Evolutionary conservation across 257 asterid genomes (phyloP).

Genomic region (Solanum paucissectum): DNA sequence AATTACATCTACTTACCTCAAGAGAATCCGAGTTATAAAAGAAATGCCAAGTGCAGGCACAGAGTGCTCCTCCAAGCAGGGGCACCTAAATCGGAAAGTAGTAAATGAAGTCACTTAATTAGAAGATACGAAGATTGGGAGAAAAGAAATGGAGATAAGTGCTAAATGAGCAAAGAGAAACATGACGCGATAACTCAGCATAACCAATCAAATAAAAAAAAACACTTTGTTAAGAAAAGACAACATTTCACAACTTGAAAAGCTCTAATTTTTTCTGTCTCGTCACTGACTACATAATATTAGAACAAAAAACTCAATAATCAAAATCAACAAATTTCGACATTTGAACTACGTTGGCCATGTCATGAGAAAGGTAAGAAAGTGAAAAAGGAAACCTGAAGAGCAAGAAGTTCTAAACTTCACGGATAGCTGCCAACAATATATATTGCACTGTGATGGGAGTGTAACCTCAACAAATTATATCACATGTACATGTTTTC

Average conservation of each 20-base stretch:
- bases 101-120: neutral
- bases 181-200: neutral
- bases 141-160: neutral
- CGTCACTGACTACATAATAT: neutral
- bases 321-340: neutral
- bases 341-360: neutral
- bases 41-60: constrained; percentile 99
- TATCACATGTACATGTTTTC: neutral
- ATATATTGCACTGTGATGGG: neutral
- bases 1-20: constrained; percentile 43
- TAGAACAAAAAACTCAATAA: neutral
- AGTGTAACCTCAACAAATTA: neutral
- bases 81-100: constrained; percentile 59
- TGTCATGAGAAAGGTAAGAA: neutral
- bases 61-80: constrained; percentile 89
- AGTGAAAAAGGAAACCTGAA: neutral
- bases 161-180: neutral
- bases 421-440: neutral
- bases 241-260: neutral
- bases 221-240: neutral
- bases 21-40: constrained; percentile 90
- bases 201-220: neutral
- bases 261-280: neutral
- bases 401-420: neutral
- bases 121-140: neutral